phyloP scores from a whole-genome alignment of 2,329 filamentous ascomycete species.

The Aspergillus flavus region DNA sequence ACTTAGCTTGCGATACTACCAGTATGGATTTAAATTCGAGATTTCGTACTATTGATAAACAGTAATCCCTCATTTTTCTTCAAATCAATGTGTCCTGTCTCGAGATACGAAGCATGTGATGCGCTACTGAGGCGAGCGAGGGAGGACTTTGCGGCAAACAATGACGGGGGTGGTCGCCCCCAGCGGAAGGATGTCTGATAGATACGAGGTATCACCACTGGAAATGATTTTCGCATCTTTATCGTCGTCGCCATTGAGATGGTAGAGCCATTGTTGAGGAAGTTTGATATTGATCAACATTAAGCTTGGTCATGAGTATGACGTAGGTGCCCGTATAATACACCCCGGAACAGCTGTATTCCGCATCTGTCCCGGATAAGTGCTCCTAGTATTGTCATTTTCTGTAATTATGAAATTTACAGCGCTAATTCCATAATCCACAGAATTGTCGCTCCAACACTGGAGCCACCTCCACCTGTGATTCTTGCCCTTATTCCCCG shows the following conservation, averaged over 20 bases:
- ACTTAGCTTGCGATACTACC: constrained; percentile 10
- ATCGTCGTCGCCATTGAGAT: not conserved
- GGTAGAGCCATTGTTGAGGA: not conserved
- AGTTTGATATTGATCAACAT: not conserved
- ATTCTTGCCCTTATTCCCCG: not conserved
- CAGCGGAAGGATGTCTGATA: constrained; percentile 7
- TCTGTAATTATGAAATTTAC: constrained; percentile 2
- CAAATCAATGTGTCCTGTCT: constrained; percentile 80
- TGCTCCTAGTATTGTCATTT: constrained; percentile 1
- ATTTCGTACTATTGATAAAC: constrained; percentile 80
- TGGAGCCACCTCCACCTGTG: not conserved
- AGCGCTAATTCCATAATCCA: not conserved
- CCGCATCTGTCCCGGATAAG: not conserved
- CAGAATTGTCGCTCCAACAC: not conserved
- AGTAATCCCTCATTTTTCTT: constrained; percentile 77
- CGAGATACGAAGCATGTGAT: constrained; percentile 58
- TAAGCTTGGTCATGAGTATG: not conserved
- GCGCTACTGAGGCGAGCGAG: constrained; percentile 10
- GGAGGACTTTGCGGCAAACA: not conserved
- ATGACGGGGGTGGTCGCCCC: not conserved
- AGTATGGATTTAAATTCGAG: not conserved
- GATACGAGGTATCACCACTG: constrained; percentile 13
- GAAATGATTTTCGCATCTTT: constrained; percentile 26
- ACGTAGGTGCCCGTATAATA: not conserved
- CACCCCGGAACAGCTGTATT: not conserved